Base-by-base conservation (phyloP, 75 land plant genomes). In the Picea sitchensis region DNA sequence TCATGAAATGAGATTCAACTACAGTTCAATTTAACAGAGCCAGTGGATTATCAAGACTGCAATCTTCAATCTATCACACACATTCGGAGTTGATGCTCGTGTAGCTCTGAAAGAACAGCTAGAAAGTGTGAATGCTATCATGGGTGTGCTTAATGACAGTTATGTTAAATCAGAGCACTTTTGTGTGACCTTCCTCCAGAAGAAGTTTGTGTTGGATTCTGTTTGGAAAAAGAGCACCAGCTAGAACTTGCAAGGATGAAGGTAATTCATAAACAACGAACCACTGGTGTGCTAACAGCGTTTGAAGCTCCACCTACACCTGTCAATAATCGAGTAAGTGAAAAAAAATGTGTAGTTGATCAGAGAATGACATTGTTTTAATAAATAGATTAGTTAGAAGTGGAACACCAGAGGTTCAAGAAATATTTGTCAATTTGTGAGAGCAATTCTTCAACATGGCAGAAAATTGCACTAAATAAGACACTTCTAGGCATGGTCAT, bases 141-240 rank as follows among this genome's bases (percentile, higher is more conserved):
- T 80, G 13, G 74, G 77, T 14, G 56, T 76, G 75, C 54, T 86
- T 23, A 62, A 54, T 41, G 36, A 44, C 36, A 69, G 59, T 23
- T 26, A 26, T 26, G 26, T 26, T n/a, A 86, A 84, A 26, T 20
- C 69, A 69, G 86, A 84, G 47, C 56, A 61, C 17, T 84, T 59
- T 41, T 84, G 41, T 74, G 78, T 14, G 65, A 76, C 20, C 58
- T 84, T 51, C 82, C 80, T 41, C 41, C 58, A 38, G 65, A 80
- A 26, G 86, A 84, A 76, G 86, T 82, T n/a, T 54, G 71, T 68
- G 77, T 71, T 56, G 86, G 87, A 9, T 81, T 80, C 65, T 78
- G 65, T 51, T 44, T 73, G 65, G 23, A 23, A 57, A 75, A 75
- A 58, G 59, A 75, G n/a, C 59, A 75, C 76, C 83, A 86, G 60